Conservation (phyloP, 306 rosid genomes). For the Begonia fuchsioides region DNA sequence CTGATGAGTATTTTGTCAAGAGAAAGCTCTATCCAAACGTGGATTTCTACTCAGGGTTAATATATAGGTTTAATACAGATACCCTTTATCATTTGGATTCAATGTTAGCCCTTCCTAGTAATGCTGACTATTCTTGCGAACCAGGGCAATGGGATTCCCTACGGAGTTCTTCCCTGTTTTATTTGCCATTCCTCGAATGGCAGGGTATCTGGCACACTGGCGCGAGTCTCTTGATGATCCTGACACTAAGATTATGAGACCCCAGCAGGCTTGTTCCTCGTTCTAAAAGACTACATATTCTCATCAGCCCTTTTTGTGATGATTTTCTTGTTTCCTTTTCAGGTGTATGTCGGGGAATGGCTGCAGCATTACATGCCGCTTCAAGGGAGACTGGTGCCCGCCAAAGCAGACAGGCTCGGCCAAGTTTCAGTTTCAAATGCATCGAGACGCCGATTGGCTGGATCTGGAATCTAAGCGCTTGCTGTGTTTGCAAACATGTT, state of each 20-base stretch:
- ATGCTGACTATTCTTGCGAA: background rate
- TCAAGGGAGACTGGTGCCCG: slow-evolving; percentile 26
- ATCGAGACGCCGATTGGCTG: slow-evolving; percentile 61
- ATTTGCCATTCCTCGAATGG: slow-evolving; percentile 91
- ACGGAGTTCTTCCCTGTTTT: slow-evolving; percentile 70
- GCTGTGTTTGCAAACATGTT: no score
- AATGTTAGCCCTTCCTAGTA: background rate
- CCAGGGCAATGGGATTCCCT: slow-evolving; percentile 94
- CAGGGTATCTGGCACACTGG: slow-evolving; percentile 93
- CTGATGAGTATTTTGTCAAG: slow-evolving; percentile 74
- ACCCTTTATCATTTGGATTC: background rate
- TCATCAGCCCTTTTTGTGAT: slow-evolving; percentile 1
- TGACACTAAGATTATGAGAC: slow-evolving; percentile 87
- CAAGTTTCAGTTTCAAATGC: slow-evolving; percentile 72
- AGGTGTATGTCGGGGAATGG: slow-evolving; percentile 84
- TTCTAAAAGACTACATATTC: background rate
- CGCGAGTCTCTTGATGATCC: slow-evolving; percentile 90
- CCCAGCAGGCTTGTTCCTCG: slow-evolving; percentile 55
- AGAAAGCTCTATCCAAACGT: slow-evolving; percentile 89
- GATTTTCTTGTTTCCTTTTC: slow-evolving; percentile 10
- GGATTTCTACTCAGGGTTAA: slow-evolving; percentile 86
- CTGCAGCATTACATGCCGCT: slow-evolving; percentile 50
- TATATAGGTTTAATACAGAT: slow-evolving; percentile 29
- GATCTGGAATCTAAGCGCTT: slow-evolving; percentile 32
- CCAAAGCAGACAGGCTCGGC: slow-evolving; percentile 46